These are phyloP conservation scores for Clausena lansium DNA, from an alignment of 345 rosid genomes.

Conservation along the genomic window DNA sequence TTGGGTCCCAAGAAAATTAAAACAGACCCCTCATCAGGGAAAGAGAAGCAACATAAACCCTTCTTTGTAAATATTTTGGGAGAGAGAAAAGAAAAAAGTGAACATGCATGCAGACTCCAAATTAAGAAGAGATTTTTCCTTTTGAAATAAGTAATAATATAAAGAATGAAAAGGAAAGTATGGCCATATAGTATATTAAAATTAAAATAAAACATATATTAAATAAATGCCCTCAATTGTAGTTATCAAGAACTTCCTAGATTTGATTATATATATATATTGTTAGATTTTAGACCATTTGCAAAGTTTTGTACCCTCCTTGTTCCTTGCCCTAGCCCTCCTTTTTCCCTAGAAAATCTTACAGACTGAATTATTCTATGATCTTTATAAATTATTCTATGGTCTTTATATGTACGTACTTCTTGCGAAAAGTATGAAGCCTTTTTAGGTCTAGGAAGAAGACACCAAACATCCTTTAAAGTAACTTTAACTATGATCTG, in stretches of 20 bases:
- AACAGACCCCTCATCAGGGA: conserved; percentile 28
- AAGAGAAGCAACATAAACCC: conserved; percentile 17
- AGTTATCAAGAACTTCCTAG: conserved; percentile 18
- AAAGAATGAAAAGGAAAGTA: neutral
- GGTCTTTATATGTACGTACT: neutral
- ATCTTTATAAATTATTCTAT: conserved; percentile 5
- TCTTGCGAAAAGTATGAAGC: conserved; percentile 14
- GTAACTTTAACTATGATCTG: neutral
- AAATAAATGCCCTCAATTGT: conserved; percentile 11
- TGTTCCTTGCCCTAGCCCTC: conserved; percentile 25
- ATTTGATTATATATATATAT: conserved; percentile 4
- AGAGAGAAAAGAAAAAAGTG: neutral
- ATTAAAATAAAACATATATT: neutral
- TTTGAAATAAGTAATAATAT: neutral
- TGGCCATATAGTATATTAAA: neutral
- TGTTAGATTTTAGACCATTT: conserved; percentile 12
- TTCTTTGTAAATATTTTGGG: conserved; percentile 7
- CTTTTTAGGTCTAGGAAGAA: conserved; percentile 14
- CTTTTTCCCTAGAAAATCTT: conserved; percentile 29
- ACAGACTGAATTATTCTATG: conserved; percentile 2
- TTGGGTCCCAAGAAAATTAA: conserved; percentile 29
- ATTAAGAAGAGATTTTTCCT: conserved; percentile 24
- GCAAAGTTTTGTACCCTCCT: conserved; percentile 27
- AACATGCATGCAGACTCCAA: conserved; percentile 14
- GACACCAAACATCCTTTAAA: neutral